These are phyloP conservation scores for Austroboletus rostrupii DNA, from an alignment of 1,284 basidiomycete species.

Conservation along the genomic window DNA sequence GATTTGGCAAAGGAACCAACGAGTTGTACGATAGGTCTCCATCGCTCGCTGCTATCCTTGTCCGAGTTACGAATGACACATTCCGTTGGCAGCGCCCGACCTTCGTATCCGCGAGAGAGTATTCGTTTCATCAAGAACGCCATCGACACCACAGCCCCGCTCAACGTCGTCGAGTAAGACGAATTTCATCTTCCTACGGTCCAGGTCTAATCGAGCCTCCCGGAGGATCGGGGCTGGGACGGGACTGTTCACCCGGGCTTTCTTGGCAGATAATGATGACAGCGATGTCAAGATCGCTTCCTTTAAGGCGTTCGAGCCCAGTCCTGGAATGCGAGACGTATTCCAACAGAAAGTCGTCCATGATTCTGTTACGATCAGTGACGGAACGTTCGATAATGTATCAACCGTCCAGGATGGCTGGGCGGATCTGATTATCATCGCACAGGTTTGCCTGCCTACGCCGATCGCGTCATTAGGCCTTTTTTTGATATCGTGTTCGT, in stretches of 20 bases:
- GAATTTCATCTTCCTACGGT: not conserved
- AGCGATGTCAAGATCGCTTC: conserved; percentile 41
- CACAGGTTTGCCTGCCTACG: conserved; percentile 49
- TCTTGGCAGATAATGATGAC: conserved; percentile 64
- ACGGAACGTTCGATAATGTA: conserved; percentile 66
- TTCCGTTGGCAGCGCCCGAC: conserved; percentile 46
- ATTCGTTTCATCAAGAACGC: conserved; percentile 53
- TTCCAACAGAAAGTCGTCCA: conserved; percentile 53
- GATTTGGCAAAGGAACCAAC: conserved; percentile 70
- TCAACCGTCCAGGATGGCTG: conserved; percentile 51
- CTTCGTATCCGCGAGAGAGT: conserved; percentile 62
- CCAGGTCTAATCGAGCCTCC: not conserved
- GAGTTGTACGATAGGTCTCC: conserved; percentile 67
- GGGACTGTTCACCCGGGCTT: conserved; percentile 74
- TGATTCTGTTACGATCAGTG: conserved; percentile 43
- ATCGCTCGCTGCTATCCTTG: not conserved
- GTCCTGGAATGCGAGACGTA: conserved; percentile 64
- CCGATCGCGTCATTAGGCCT: not conserved
- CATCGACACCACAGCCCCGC: conserved; percentile 31
- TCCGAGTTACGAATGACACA: not conserved
- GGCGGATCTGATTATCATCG: conserved; percentile 72
- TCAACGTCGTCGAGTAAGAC: conserved; percentile 68
- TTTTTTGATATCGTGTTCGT: not conserved
- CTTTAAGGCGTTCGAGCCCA: conserved; percentile 69
- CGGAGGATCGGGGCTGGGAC: conserved; percentile 68